Evolutionary conservation across 164 flowering plant species (phyloP).

Genomic region (Umbilicus rupestris): DNA sequence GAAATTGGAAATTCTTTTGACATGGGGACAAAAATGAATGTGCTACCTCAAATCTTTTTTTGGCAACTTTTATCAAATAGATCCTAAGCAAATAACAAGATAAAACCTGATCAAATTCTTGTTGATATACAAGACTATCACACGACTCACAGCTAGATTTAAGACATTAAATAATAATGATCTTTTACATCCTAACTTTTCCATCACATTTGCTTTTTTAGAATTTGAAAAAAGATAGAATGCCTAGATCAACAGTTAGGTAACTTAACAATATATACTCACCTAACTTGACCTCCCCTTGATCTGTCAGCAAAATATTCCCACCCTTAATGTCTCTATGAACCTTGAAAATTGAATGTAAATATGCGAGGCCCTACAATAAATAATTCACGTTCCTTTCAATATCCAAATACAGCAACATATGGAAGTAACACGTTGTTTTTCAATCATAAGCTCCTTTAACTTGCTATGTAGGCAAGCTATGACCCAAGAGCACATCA

Average conservation of each 20-base stretch:
- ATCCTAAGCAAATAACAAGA: too few relatives aligned
- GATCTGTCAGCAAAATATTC: slow-evolving; percentile 92
- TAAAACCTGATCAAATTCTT: too few relatives aligned
- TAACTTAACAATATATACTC: slow-evolving; percentile 18
- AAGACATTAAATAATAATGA: too few relatives aligned
- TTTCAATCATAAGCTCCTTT: background rate
- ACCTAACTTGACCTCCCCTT: slow-evolving; percentile 99
- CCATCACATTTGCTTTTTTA: background rate
- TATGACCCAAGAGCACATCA: background rate
- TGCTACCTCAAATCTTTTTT: too few relatives aligned
- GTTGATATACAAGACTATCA: too few relatives aligned
- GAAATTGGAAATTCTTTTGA: background rate
- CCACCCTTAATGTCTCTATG: slow-evolving; percentile 99
- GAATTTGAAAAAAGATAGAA: background rate
- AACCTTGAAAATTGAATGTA: slow-evolving; percentile 98
- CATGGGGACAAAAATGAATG: background rate
- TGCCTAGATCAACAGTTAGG: background rate
- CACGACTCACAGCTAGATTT: too few relatives aligned
- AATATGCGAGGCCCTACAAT: slow-evolving; percentile 80
- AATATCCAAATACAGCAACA: background rate
- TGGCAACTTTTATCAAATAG: too few relatives aligned
- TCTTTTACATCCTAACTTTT: too few relatives aligned
- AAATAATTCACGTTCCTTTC: background rate
- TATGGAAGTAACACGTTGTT: background rate
- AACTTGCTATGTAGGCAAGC: background rate